Evolutionary conservation across 208 protist genomes (phyloP).

Genomic region (Leishmania arabica): DNA sequence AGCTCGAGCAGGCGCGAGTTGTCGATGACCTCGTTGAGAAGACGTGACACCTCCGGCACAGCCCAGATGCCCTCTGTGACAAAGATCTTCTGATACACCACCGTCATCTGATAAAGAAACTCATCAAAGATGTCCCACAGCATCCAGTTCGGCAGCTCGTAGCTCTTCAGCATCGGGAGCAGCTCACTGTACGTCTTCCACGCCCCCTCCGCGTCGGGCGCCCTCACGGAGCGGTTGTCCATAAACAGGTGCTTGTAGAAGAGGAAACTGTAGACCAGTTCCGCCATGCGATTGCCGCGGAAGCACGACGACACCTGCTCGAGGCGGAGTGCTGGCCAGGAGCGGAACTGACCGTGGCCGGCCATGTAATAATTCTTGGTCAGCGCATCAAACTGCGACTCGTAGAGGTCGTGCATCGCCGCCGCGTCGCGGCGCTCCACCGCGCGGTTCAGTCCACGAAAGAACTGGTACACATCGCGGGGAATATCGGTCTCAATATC

Average conservation of each 20-base stretch:
- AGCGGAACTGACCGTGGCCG: slow-evolving; percentile 63
- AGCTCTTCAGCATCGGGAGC: slow-evolving; percentile 52
- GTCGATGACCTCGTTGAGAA: slow-evolving; percentile 66
- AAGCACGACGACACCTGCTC: slow-evolving; percentile 68
- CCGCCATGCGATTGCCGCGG: slow-evolving; percentile 54
- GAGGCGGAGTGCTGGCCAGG: slow-evolving; percentile 73
- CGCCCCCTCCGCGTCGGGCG: slow-evolving; percentile 51
- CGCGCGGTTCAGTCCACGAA: slow-evolving; percentile 70
- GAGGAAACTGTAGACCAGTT: slow-evolving; percentile 87
- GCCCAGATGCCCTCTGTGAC: slow-evolving; percentile 66
- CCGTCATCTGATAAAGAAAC: slow-evolving; percentile 89
- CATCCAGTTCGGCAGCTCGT: slow-evolving; percentile 81
- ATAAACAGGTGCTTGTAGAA: slow-evolving; percentile 88
- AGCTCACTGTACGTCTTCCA: slow-evolving; percentile 81
- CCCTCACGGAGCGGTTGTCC: slow-evolving; percentile 56
- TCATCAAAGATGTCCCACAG: slow-evolving; percentile 93
- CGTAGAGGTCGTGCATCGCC: slow-evolving; percentile 80
- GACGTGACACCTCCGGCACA: slow-evolving; percentile 54
- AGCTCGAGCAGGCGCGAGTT: slow-evolving; percentile 56
- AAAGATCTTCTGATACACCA: slow-evolving; percentile 87
- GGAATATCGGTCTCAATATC: slow-evolving; percentile 92
- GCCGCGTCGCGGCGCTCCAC: slow-evolving; percentile 69
- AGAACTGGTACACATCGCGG: slow-evolving; percentile 76
- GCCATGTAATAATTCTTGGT: slow-evolving; percentile 81
- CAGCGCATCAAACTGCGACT: slow-evolving; percentile 71